Evolutionary conservation across 495 filamentous ascomycete genomes (phyloP).

Genomic region (Neurospora sp.): DNA sequence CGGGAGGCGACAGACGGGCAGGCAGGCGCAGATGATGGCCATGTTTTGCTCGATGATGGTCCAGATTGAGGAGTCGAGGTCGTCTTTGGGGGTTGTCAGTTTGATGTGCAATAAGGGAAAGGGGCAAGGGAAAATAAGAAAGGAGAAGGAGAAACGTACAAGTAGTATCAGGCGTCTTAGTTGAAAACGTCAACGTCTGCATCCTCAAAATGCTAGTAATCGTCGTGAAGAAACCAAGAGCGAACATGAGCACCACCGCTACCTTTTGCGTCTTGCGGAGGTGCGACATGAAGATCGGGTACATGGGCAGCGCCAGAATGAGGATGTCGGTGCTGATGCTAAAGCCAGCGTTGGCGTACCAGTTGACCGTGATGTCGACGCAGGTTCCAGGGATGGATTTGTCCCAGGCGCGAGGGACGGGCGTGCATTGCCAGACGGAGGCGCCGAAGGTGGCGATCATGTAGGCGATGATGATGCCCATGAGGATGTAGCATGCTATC

Average conservation of each 20-base stretch:
- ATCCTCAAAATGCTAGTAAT: slow-evolving; percentile 16
- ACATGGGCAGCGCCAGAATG: slow-evolving; percentile 26
- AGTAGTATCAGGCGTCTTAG: slow-evolving; percentile 11
- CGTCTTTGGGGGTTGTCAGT: slow-evolving; percentile 2
- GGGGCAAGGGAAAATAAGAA: neutral
- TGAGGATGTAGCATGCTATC: slow-evolving; percentile 10
- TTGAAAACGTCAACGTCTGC: slow-evolving; percentile 12
- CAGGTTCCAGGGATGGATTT: slow-evolving; percentile 21
- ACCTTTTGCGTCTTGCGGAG: slow-evolving; percentile 24
- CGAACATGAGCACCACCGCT: slow-evolving; percentile 27
- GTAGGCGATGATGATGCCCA: slow-evolving; percentile 16
- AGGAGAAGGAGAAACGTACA: neutral
- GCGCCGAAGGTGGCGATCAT: slow-evolving; percentile 14
- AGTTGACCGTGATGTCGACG: slow-evolving; percentile 17
- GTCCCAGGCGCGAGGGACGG: slow-evolving; percentile 19
- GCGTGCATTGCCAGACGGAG: slow-evolving; percentile 23
- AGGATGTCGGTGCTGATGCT: slow-evolving; percentile 19
- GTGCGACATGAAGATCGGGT: slow-evolving; percentile 22
- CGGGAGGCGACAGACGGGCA: slow-evolving; percentile 29
- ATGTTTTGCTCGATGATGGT: slow-evolving; percentile 36
- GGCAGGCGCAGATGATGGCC: slow-evolving; percentile 38
- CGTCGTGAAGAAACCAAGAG: slow-evolving; percentile 22
- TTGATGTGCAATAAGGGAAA: neutral
- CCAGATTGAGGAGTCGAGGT: slow-evolving; percentile 34
- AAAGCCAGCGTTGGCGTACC: slow-evolving; percentile 20